A percentile compares a stretch with the other conserved stretches of the same genome.
phyloP scores from a whole-genome alignment of 768 basidiomycete genomes.

The Lyophyllum shimeji region DNA sequence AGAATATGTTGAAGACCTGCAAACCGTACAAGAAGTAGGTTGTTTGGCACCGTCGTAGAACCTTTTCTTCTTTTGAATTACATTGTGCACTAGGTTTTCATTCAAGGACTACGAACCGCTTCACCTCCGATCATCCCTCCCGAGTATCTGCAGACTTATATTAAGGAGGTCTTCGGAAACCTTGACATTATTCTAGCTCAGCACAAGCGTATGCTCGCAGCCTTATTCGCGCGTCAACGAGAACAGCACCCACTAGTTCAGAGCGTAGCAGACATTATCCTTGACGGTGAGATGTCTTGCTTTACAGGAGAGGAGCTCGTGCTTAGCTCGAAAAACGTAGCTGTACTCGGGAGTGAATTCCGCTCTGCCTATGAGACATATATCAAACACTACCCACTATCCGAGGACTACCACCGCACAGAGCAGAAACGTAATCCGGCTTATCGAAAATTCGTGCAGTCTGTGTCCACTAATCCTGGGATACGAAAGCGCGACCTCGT shows the following conservation, averaged over 20 bases:
- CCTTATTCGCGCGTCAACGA: slow-evolving; percentile 76
- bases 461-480: slow-evolving; percentile 60
- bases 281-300: slow-evolving; percentile 56
- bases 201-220: slow-evolving; percentile 67
- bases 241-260: slow-evolving; percentile 85
- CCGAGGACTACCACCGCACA: slow-evolving; percentile 78
- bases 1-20: slow-evolving; percentile 83
- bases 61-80: neutral
- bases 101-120: slow-evolving; percentile 59
- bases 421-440: slow-evolving; percentile 67
- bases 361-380: slow-evolving; percentile 73
- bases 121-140: slow-evolving; percentile 65
- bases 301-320: neutral
- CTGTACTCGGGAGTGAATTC: slow-evolving; percentile 48
- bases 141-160: slow-evolving; percentile 59
- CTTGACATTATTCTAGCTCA: slow-evolving; percentile 62
- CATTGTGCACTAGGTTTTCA: slow-evolving; percentile 56
- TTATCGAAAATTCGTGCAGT: slow-evolving; percentile 69
- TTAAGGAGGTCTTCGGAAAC: slow-evolving; percentile 85
- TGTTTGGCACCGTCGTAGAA: neutral
- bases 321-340: slow-evolving; percentile 23
- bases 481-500: slow-evolving; percentile 75
- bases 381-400: slow-evolving; percentile 86
- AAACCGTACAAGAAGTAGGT: slow-evolving; percentile 63
- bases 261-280: slow-evolving; percentile 81